These are phyloP conservation scores for Pseudogymnoascus sp. DNA, from an alignment of 2,329 filamentous ascomycete genomes.

Conservation along the genomic window DNA sequence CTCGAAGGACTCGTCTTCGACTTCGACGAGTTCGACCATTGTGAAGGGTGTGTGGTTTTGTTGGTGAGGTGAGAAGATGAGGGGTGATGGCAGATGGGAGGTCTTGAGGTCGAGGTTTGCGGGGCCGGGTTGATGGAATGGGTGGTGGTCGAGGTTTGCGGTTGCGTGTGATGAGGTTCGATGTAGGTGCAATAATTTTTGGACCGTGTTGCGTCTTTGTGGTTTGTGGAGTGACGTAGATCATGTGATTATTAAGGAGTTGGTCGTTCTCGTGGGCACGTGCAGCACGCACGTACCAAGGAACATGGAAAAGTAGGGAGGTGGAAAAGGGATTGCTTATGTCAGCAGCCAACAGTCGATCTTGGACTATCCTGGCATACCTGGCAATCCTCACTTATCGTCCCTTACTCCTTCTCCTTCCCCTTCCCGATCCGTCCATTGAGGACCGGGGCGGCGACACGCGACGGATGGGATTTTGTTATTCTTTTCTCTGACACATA, in stretches of 20 bases:
- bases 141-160: neutral
- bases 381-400: neutral
- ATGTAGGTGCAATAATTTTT: constrained; percentile 6
- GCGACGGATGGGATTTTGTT: constrained; percentile 12
- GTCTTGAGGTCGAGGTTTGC: neutral
- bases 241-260: neutral
- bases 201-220: neutral
- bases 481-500: constrained; percentile 6
- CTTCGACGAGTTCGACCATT: constrained; percentile 96
- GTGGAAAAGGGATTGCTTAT: constrained; percentile 11
- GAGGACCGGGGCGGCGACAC: neutral
- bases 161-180: constrained; percentile 3
- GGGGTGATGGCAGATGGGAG: neutral
- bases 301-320: constrained; percentile 7
- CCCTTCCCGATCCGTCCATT: neutral
- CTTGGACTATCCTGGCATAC: neutral
- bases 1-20: constrained; percentile 92
- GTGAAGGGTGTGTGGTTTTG: constrained; percentile 29
- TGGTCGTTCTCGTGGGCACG: neutral
- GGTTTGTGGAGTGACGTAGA: neutral
- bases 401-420: neutral
- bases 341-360: constrained; percentile 8
- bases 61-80: neutral
- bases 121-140: neutral
- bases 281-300: neutral